A percentile compares a stretch with the other conserved stretches of the same genome.
phyloP scores from a whole-genome alignment of 23 red algal genomes.

The Gracilaria caudata region DNA sequence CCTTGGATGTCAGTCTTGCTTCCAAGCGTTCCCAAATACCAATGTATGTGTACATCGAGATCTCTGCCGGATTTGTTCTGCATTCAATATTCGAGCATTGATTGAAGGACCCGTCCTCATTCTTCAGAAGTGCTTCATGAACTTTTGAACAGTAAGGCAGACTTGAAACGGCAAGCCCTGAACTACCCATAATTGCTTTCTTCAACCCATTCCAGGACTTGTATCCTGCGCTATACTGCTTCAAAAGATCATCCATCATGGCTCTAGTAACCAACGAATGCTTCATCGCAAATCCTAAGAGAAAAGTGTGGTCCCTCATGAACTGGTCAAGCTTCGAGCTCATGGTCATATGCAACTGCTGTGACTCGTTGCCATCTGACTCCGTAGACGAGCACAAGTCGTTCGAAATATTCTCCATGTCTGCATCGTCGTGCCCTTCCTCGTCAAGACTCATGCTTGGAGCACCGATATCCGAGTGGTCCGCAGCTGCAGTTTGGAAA shows the following conservation, averaged over 20 bases:
- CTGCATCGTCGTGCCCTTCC: too few species aligned
- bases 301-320: too few species aligned
- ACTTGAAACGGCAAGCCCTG: background rate
- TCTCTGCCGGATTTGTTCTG: background rate
- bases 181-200: background rate
- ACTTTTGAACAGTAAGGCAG: background rate
- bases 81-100: background rate
- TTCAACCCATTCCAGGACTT: background rate
- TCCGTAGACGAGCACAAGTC: too few species aligned
- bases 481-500: too few species aligned
- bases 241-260: conserved; percentile 1
- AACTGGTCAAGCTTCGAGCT: too few species aligned
- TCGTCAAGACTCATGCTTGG: too few species aligned
- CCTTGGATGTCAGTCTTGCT: background rate
- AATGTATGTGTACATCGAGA: background rate
- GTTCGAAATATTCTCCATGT: too few species aligned
- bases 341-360: background rate
- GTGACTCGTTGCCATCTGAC: too few species aligned
- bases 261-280: background rate
- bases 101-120: background rate
- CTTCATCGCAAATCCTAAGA: too few species aligned
- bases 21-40: background rate
- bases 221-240: background rate
- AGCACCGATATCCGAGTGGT: too few species aligned
- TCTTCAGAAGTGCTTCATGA: background rate